A percentile compares a stretch with the other conserved stretches of the same genome.
These are phyloP conservation scores for Sporothrix euskadiensis DNA, from an alignment of 2,329 filamentous ascomycete species.

Conservation along the genomic window DNA sequence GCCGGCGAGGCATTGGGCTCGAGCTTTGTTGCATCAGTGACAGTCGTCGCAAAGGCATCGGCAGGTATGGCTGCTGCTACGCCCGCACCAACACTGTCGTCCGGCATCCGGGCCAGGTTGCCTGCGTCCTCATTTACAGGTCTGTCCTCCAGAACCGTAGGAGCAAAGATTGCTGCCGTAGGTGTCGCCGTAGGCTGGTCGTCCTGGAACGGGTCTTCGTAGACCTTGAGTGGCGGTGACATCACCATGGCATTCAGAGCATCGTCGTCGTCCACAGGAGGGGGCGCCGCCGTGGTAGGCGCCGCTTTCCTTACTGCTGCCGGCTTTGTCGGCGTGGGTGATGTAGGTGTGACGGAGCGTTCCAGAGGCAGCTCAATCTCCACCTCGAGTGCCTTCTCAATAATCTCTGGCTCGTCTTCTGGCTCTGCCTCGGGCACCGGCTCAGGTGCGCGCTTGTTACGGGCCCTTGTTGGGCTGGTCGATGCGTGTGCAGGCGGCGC, in stretches of 20 bases:
- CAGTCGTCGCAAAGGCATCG: conserved; percentile 9
- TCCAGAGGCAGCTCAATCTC: background rate
- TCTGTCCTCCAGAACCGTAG: conserved; percentile 58
- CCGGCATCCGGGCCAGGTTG: conserved; percentile 36
- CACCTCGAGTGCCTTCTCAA: background rate
- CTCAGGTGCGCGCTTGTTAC: background rate
- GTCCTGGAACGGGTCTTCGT: conserved; percentile 61
- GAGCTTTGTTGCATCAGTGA: background rate
- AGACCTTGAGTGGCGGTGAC: conserved; percentile 54
- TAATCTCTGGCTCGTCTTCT: background rate
- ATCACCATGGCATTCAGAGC: conserved; percentile 35
- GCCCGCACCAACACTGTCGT: conserved; percentile 16
- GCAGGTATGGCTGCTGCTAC: conserved; percentile 25
- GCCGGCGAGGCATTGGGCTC: conserved; percentile 30
- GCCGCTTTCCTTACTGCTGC: background rate
- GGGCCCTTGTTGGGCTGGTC: conserved; percentile 19
- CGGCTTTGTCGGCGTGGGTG: conserved; percentile 23
- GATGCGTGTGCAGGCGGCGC: conserved; percentile 4
- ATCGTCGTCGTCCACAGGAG: conserved; percentile 23
- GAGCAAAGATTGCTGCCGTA: conserved; percentile 46
- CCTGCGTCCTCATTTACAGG: conserved; percentile 59
- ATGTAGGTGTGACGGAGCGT: conserved; percentile 23
- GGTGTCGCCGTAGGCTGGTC: conserved; percentile 51
- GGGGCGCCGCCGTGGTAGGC: background rate
- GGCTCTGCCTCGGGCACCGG: background rate